Evolutionary conservation across 176 grass and related monocot genomes (phyloP).

Genomic region (Pontederia crassipes): DNA sequence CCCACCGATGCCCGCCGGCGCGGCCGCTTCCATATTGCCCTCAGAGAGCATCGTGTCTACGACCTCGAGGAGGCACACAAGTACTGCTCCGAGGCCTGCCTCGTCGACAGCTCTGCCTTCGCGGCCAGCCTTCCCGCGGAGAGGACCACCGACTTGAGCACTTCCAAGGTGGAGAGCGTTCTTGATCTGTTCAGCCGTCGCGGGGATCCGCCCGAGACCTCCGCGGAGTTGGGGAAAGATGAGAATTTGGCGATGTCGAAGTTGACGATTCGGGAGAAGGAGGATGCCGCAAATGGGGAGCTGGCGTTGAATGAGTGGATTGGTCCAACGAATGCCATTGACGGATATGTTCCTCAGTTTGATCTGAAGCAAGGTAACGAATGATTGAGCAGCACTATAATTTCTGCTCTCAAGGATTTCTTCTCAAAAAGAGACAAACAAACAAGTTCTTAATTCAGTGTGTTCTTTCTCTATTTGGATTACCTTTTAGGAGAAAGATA

Average conservation of each 20-base stretch:
- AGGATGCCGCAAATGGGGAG: constrained; percentile 25
- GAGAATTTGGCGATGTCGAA: constrained; percentile 15
- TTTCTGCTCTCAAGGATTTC: not conserved
- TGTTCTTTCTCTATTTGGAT: not conserved
- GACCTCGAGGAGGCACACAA: constrained; percentile 69
- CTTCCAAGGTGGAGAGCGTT: constrained; percentile 23
- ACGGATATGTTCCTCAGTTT: constrained; percentile 63
- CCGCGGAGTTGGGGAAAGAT: not conserved
- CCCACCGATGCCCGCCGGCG: not conserved
- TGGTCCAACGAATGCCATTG: constrained; percentile 55
- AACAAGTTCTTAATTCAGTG: not conserved
- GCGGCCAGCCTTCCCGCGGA: constrained; percentile 26
- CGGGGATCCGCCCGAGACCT: constrained; percentile 12
- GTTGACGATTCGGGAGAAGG: constrained; percentile 58
- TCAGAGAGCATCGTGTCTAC: constrained; percentile 88
- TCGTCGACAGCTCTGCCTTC: constrained; percentile 47
- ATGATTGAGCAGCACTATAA: not conserved
- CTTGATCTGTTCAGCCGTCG: constrained; percentile 31
- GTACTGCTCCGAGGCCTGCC: constrained; percentile 68
- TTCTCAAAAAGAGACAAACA: no score
- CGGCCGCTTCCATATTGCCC: constrained; percentile 49
- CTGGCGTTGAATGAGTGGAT: constrained; percentile 60
- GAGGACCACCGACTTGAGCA: constrained; percentile 23
- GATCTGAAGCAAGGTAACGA: constrained; percentile 14
- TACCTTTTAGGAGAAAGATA: not conserved